phyloP scores from a whole-genome alignment of 2,329 filamentous ascomycete genomes.

The Microsporum ferrugineum region DNA sequence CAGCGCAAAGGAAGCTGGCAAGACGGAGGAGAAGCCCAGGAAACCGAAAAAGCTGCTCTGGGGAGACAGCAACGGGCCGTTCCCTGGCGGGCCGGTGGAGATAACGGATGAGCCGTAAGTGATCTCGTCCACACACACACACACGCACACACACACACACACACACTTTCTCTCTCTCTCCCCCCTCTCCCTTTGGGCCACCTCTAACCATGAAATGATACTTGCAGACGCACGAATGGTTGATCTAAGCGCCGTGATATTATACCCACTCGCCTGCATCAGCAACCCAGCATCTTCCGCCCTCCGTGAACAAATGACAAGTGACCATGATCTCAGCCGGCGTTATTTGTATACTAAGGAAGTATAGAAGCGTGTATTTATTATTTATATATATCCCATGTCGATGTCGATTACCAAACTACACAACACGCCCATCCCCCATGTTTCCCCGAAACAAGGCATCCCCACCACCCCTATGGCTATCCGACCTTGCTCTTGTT shows the following conservation, averaged over 20 bases:
- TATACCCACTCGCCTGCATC: not conserved
- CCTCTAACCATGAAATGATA: not conserved
- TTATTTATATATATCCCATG: not conserved
- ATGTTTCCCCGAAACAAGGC: not conserved
- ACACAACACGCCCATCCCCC: not conserved
- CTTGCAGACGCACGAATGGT: slow-evolving; percentile 1
- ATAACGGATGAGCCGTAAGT: slow-evolving; percentile 16
- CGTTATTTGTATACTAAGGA: slow-evolving; percentile 1
- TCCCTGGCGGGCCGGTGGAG: slow-evolving; percentile 11
- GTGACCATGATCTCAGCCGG: slow-evolving; percentile 2
- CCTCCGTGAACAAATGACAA: not conserved
- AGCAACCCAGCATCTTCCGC: not conserved
- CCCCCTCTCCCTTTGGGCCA: too few species aligned
- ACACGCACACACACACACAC: too few species aligned
- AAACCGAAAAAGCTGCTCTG: slow-evolving; percentile 7
- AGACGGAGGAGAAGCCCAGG: slow-evolving; percentile 2
- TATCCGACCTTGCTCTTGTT: not conserved
- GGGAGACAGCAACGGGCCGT: slow-evolving; percentile 1
- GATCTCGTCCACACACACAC: too few species aligned
- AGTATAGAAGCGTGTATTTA: not conserved
- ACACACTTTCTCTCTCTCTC: too few species aligned
- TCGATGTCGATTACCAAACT: not conserved
- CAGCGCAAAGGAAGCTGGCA: slow-evolving; percentile 18
- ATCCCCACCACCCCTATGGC: not conserved
- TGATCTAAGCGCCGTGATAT: slow-evolving; percentile 3